A percentile compares a stretch with the other conserved stretches of the same genome.
These are phyloP conservation scores for Brasilioporus rufonigricans DNA, from an alignment of 768 basidiomycete species.

Conservation along the genomic window DNA sequence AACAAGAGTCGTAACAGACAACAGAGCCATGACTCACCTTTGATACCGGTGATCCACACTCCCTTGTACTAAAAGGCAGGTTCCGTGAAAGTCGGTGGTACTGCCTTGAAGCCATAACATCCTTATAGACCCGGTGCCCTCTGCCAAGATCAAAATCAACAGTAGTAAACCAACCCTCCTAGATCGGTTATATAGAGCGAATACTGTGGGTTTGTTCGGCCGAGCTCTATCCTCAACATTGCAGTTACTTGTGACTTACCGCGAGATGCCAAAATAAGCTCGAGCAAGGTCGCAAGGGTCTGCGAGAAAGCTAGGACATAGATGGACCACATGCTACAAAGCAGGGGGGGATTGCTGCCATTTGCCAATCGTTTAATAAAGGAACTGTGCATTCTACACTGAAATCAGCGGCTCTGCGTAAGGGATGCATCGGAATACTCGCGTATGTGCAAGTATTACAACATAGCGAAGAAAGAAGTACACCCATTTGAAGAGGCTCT, in stretches of 20 bases:
- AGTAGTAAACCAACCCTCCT: conserved; percentile 9
- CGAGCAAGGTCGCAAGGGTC: background rate
- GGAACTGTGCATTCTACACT: background rate
- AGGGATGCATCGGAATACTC: background rate
- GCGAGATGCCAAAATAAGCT: conserved; percentile 7
- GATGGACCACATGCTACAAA: background rate
- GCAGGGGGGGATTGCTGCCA: conserved; percentile 5
- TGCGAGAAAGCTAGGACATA: background rate
- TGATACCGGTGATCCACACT: background rate
- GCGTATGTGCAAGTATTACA: conserved; percentile 18
- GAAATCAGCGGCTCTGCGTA: background rate
- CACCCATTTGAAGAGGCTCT: conserved; percentile 28
- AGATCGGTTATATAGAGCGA: conserved; percentile 20
- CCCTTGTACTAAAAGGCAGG: conserved; percentile 8
- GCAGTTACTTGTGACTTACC: background rate
- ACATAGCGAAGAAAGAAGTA: conserved; percentile 28
- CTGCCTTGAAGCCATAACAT: background rate
- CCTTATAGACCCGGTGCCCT: background rate
- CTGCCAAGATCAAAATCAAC: background rate
- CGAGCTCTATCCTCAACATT: background rate
- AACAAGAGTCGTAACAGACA: background rate
- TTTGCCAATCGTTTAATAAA: background rate
- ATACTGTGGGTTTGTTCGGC: conserved; percentile 7
- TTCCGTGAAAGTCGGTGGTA: background rate
- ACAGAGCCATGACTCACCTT: background rate